Conservation (phyloP, 164 flowering plant species). For the Vitis amurensis region DNA sequence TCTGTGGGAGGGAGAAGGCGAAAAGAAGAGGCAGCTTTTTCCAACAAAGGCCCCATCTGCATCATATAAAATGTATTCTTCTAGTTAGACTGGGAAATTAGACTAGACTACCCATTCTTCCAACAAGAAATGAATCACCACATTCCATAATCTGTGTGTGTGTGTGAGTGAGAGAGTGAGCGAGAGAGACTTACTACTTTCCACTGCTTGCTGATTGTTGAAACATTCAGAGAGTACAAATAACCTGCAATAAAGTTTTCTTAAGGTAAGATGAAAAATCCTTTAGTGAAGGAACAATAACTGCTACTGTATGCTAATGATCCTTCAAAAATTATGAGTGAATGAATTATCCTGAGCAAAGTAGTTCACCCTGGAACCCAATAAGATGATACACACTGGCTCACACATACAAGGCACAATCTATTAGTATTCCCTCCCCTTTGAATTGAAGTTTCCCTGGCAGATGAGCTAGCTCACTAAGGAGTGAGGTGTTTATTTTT, state of each 20-base stretch:
- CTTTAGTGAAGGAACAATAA: background rate
- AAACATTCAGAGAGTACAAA: constrained; percentile 82
- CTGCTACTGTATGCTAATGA: background rate
- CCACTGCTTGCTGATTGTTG: constrained; percentile 90
- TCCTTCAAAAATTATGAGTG: background rate
- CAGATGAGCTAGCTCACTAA: too few species aligned
- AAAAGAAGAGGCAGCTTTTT: constrained; percentile 70
- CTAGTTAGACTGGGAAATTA: background rate
- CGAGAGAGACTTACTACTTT: constrained; percentile 42
- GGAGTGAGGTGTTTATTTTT: background rate
- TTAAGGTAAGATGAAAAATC: background rate
- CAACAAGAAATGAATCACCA: background rate
- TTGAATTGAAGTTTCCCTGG: background rate
- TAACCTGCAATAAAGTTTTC: constrained; percentile 57
- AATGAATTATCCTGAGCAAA: background rate
- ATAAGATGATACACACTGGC: background rate
- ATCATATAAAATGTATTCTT: constrained; percentile 10
- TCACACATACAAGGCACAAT: background rate
- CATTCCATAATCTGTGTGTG: background rate
- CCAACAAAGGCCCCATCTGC: constrained; percentile 88
- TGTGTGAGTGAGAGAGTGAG: background rate
- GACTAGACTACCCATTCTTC: background rate
- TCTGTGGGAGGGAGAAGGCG: constrained; percentile 81
- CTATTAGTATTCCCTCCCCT: background rate
- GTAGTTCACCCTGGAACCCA: background rate